Evolutionary conservation across 1,284 basidiomycete genomes (phyloP).

Genomic region (Ustilago shanxiensis): DNA sequence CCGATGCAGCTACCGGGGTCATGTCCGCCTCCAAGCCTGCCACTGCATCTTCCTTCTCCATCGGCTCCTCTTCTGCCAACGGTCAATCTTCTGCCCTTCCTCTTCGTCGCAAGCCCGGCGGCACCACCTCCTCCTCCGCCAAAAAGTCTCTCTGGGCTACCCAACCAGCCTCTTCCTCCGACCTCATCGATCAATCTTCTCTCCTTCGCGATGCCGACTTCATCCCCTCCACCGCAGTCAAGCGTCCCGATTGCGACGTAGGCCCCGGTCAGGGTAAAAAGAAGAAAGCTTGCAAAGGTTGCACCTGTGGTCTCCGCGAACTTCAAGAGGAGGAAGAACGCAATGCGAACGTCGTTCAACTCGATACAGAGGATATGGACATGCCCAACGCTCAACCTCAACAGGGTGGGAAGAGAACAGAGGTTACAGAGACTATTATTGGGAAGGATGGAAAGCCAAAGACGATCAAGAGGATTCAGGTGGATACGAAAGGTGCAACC

Average conservation of each 20-base stretch:
- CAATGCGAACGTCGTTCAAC: slow-evolving; percentile 53
- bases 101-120: slow-evolving; percentile 55
- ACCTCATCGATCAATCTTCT: slow-evolving; percentile 59
- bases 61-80: slow-evolving; percentile 31
- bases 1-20: slow-evolving; percentile 18
- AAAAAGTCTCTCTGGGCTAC: slow-evolving; percentile 67
- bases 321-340: slow-evolving; percentile 67
- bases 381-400: slow-evolving; percentile 42
- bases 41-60: slow-evolving; percentile 27
- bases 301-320: slow-evolving; percentile 68
- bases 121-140: slow-evolving; percentile 14
- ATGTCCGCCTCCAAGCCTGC: slow-evolving; percentile 29
- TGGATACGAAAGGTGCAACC: slow-evolving; percentile 73
- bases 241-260: slow-evolving; percentile 67
- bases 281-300: slow-evolving; percentile 69
- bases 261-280: slow-evolving; percentile 53
- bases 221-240: slow-evolving; percentile 52
- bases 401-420: slow-evolving; percentile 44
- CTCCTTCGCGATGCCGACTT: slow-evolving; percentile 59
- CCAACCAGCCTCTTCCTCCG: slow-evolving; percentile 46
- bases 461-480: slow-evolving; percentile 67
- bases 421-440: slow-evolving; percentile 62
- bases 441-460: slow-evolving; percentile 64
- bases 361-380: slow-evolving; percentile 63
- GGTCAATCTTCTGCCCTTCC: slow-evolving; percentile 46